phyloP scores from a whole-genome alignment of 495 filamentous ascomycete genomes.

The Trichoderma asperelloides region DNA sequence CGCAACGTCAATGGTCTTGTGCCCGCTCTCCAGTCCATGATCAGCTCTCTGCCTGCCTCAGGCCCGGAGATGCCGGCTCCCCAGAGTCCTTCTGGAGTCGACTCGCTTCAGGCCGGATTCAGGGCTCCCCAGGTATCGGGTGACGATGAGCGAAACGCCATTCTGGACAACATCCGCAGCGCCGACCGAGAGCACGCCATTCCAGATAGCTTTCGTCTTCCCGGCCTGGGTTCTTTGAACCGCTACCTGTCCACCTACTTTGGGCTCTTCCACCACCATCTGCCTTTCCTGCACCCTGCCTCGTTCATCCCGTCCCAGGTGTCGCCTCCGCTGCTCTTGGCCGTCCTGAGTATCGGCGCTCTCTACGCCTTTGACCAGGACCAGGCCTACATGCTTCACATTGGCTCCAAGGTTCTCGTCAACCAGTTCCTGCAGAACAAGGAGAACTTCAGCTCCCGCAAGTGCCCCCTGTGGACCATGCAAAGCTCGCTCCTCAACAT shows the following conservation, averaged over 20 bases:
- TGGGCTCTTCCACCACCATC: conserved; percentile 90
- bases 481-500: conserved; percentile 94
- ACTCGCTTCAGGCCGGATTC: conserved; percentile 58
- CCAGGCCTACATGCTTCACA: conserved; percentile 91
- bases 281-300: conserved; percentile 91
- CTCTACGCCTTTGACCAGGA: conserved; percentile 96
- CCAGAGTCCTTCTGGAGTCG: conserved; percentile 51
- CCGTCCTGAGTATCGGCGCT: conserved; percentile 90
- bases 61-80: conserved; percentile 71
- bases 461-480: conserved; percentile 97
- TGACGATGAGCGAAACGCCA: conserved; percentile 72
- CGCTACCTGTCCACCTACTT: conserved; percentile 92
- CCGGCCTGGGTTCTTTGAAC: conserved; percentile 67
- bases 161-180: conserved; percentile 75
- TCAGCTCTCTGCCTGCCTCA: conserved; percentile 58
- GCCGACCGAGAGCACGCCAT: conserved; percentile 75
- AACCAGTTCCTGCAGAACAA: conserved; percentile 96
- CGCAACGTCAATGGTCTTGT: conserved; percentile 52
- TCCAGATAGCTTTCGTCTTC: conserved; percentile 81
- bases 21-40: conserved; percentile 57
- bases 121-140: conserved; percentile 57
- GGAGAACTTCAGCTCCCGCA: conserved; percentile 97
- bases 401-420: conserved; percentile 91
- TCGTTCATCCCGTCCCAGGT: conserved; percentile 75
- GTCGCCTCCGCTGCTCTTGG: conserved; percentile 74